Evolutionary conservation across 2,329 filamentous ascomycete species (phyloP).

Genomic region (Zalaria obscura): DNA sequence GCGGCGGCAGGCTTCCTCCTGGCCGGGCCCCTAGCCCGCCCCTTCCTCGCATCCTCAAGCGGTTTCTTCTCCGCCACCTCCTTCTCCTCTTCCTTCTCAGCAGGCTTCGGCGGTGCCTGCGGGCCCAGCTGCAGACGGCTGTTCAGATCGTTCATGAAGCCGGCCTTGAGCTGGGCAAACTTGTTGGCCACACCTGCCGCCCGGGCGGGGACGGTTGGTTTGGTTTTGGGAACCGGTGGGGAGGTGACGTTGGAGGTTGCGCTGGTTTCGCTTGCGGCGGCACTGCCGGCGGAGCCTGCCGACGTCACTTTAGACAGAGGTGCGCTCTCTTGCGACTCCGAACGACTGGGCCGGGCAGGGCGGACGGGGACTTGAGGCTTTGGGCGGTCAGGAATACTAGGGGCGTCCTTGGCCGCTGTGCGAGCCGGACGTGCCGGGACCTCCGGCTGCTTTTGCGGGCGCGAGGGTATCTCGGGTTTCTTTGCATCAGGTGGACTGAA

Average conservation of each 20-base stretch:
- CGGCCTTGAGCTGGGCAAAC: conserved; percentile 79
- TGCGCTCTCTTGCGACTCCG: conserved; percentile 16
- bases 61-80: conserved; percentile 58
- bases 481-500: conserved; percentile 2
- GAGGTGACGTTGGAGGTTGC: conserved; percentile 16
- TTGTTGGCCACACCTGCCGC: conserved; percentile 65
- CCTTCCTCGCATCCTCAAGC: conserved; percentile 79
- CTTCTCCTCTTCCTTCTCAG: conserved; percentile 35
- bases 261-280: conserved; percentile 4
- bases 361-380: conserved; percentile 51
- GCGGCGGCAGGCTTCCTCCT: conserved; percentile 49
- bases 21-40: conserved; percentile 75
- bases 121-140: conserved; percentile 77
- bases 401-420: conserved; percentile 37
- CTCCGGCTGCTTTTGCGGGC: conserved; percentile 11
- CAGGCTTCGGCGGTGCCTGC: conserved; percentile 53
- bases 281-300: conserved; percentile 25
- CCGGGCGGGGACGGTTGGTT: conserved; percentile 68
- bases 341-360: conserved; percentile 36
- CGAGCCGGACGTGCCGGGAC: conserved; percentile 16
- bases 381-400: conserved; percentile 41
- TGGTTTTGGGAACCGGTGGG: conserved; percentile 46
- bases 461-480: conserved; percentile 14
- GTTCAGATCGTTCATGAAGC: conserved; percentile 87
- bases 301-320: conserved; percentile 22